Conservation (phyloP, 495 filamentous ascomycete species). For the Pseudevernia furfuracea region DNA sequence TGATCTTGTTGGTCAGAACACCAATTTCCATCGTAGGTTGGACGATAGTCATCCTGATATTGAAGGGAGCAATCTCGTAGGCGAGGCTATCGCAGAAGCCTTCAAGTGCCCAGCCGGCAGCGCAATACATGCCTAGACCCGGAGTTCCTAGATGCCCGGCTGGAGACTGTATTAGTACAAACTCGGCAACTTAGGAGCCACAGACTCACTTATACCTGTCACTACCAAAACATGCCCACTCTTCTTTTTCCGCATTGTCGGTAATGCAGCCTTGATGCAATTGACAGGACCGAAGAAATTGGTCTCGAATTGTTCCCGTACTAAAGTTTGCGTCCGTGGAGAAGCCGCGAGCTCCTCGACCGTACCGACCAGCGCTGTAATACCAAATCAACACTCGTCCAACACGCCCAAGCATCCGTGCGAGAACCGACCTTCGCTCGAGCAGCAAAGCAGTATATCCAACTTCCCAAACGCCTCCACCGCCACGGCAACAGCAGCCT, state of each 20-base stretch:
- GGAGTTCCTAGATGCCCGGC: slow-evolving; percentile 88
- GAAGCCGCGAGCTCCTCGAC: slow-evolving; percentile 80
- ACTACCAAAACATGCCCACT: slow-evolving; percentile 85
- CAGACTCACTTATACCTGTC: slow-evolving; percentile 65
- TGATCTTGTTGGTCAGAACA: slow-evolving; percentile 77
- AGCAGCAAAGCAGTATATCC: slow-evolving; percentile 83
- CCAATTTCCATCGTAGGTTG: slow-evolving; percentile 82
- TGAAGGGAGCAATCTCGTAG: slow-evolving; percentile 96
- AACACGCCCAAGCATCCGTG: background rate
- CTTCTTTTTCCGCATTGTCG: slow-evolving; percentile 66
- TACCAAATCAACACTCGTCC: slow-evolving; percentile 17
- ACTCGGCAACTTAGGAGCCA: background rate
- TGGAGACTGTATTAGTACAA: slow-evolving; percentile 25
- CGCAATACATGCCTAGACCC: slow-evolving; percentile 81
- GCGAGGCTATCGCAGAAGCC: slow-evolving; percentile 91
- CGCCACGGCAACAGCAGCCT: slow-evolving; percentile 80
- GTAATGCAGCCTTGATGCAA: slow-evolving; percentile 83
- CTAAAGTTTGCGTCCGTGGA: slow-evolving; percentile 64
- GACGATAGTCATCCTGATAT: slow-evolving; percentile 90
- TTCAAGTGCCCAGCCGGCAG: slow-evolving; percentile 89
- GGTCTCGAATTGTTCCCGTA: slow-evolving; percentile 88
- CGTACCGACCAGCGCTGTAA: slow-evolving; percentile 71
- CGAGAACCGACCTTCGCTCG: slow-evolving; percentile 57
- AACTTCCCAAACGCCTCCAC: slow-evolving; percentile 75
- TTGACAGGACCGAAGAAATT: slow-evolving; percentile 95